Conservation (phyloP, 164 flowering plant genomes). For the Liriodendron chinense region DNA sequence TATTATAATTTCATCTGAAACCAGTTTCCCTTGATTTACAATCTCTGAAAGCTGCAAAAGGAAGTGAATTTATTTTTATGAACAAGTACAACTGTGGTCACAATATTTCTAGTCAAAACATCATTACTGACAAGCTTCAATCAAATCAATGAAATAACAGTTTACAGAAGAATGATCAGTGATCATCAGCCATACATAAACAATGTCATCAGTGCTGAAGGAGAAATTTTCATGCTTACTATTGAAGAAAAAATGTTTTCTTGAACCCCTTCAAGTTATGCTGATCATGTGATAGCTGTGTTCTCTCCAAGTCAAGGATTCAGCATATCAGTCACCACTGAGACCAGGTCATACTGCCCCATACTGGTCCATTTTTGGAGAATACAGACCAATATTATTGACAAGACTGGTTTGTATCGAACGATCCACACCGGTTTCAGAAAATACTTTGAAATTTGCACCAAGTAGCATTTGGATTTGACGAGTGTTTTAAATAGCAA, state of each 20-base stretch:
- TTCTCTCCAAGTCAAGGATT: neutral
- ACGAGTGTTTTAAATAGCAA: too few species aligned
- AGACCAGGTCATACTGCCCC: too few species aligned
- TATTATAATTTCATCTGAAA: slow-evolving; percentile 85
- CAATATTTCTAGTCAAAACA: neutral
- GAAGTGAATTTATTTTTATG: neutral
- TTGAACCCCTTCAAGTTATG: neutral
- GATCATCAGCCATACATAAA: too few species aligned
- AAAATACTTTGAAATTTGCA: neutral
- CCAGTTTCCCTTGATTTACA: slow-evolving; percentile 83
- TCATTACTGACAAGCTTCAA: neutral
- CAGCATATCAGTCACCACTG: neutral
- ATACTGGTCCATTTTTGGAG: too few species aligned
- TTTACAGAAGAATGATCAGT: too few species aligned
- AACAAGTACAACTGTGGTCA: neutral
- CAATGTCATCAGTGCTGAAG: neutral
- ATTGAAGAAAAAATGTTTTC: neutral
- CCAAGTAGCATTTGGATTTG: neutral
- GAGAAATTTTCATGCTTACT: neutral
- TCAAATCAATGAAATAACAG: neutral
- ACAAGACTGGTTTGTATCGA: neutral
- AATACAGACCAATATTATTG: too few species aligned
- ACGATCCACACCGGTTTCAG: neutral
- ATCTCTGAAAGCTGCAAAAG: slow-evolving; percentile 70
- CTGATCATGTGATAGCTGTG: neutral